Evolutionary conservation across 805 yeast species (phyloP).

Genomic region (Zygosaccharomyces rouxii): DNA sequence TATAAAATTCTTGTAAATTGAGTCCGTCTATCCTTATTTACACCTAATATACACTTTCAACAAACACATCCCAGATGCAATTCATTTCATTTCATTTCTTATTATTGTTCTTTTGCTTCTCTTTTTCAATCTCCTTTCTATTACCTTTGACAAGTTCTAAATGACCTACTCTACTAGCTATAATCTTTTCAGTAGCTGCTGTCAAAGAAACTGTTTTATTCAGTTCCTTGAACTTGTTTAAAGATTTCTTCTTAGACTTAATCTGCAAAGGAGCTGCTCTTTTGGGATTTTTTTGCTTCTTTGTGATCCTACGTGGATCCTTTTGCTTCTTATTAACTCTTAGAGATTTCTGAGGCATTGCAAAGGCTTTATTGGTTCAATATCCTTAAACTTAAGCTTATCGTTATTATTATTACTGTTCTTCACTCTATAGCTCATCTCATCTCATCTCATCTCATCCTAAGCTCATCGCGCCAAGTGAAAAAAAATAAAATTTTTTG

Average conservation of each 20-base stretch:
- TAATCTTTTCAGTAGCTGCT: slow-evolving; percentile 73
- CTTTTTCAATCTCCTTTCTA: slow-evolving; percentile 73
- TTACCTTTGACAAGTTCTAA: slow-evolving; percentile 87
- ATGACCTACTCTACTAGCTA: slow-evolving; percentile 90
- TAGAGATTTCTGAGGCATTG: slow-evolving; percentile 73
- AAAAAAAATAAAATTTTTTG: slow-evolving; percentile 1
- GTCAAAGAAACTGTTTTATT: slow-evolving; percentile 47
- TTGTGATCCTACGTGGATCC: slow-evolving; percentile 45
- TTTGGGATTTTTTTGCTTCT: slow-evolving; percentile 59
- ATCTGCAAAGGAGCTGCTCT: slow-evolving; percentile 70
- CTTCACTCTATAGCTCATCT: neutral
- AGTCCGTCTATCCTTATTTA: slow-evolving; percentile 1
- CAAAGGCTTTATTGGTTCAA: slow-evolving; percentile 1
- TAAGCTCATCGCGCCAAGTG: neutral
- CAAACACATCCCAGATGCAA: slow-evolving; percentile 3
- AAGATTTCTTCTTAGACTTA: slow-evolving; percentile 59
- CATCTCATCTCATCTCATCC: slow-evolving; percentile 3
- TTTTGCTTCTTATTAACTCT: slow-evolving; percentile 44
- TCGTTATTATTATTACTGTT: neutral
- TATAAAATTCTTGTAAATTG: neutral
- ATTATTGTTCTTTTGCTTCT: slow-evolving; percentile 27
- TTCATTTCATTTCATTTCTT: slow-evolving; percentile 11
- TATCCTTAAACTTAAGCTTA: neutral
- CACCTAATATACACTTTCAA: slow-evolving; percentile 9
- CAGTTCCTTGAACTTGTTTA: slow-evolving; percentile 50